Conservation (phyloP, 2,329 filamentous ascomycete species). For the Paecilomyces sp. region DNA sequence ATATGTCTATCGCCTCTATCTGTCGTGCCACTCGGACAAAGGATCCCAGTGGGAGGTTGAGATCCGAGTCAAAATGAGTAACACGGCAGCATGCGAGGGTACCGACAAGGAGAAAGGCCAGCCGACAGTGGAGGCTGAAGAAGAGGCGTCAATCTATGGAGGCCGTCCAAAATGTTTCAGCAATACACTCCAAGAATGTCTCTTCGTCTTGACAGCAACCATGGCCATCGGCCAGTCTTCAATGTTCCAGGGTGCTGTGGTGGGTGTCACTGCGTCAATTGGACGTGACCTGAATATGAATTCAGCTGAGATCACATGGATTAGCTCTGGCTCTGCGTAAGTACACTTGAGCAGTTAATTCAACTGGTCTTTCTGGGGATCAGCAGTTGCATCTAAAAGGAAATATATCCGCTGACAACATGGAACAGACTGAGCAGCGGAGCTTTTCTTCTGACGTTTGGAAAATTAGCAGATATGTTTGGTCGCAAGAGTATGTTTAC, state of each 20-base stretch:
- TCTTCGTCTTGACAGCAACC: conserved; percentile 60
- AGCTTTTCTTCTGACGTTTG: conserved; percentile 60
- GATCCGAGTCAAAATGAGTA: not conserved
- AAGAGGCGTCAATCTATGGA: not conserved
- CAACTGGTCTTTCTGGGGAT: not conserved
- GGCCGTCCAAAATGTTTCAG: conserved; percentile 45
- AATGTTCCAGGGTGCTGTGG: conserved; percentile 52
- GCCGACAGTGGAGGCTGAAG: not conserved
- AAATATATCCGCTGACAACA: not conserved
- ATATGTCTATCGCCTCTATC: not conserved
- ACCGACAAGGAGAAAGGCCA: not conserved
- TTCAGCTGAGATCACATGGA: conserved; percentile 61
- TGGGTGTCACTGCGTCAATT: conserved; percentile 58
- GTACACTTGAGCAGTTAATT: conserved; percentile 11
- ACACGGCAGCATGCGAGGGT: not conserved
- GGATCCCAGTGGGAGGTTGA: not conserved
- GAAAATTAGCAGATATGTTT: conserved; percentile 58
- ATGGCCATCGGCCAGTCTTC: conserved; percentile 59
- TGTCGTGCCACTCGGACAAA: not conserved
- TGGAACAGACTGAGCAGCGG: conserved; percentile 50
- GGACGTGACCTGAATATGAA: conserved; percentile 55
- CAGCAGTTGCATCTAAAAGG: not conserved
- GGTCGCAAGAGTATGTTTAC: conserved; percentile 58
- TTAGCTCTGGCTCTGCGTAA: conserved; percentile 54
- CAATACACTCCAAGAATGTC: conserved; percentile 54